Conservation (phyloP, 1,284 basidiomycete species). For the Caloboletus inedulis region DNA sequence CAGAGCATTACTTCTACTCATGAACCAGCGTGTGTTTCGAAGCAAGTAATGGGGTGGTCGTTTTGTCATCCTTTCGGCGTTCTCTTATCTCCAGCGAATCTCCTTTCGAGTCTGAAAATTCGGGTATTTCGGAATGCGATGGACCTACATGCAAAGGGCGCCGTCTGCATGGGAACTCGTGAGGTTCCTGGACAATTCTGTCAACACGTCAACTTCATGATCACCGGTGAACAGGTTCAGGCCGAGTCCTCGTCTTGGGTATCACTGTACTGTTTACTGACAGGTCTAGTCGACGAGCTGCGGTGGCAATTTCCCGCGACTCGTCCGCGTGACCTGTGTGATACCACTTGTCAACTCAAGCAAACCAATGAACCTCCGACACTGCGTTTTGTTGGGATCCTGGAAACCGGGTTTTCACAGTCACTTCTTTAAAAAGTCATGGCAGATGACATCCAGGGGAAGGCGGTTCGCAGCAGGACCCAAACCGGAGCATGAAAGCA, state of each 20-base stretch:
- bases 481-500: background rate
- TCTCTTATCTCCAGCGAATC: constrained; percentile 16
- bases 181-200: background rate
- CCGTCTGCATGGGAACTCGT: constrained; percentile 1
- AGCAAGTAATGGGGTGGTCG: background rate
- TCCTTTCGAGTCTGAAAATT: constrained; percentile 6
- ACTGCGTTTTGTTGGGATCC: background rate
- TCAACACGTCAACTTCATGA: background rate
- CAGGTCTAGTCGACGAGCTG: background rate
- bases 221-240: background rate
- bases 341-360: background rate
- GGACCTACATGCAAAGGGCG: background rate
- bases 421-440: constrained; percentile 6
- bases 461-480: background rate
- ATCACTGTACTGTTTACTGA: background rate
- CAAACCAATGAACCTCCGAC: constrained; percentile 1
- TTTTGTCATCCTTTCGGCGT: background rate
- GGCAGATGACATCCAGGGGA: background rate
- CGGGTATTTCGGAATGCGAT: background rate
- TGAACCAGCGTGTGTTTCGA: background rate
- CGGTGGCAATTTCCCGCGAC: background rate
- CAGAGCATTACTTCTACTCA: background rate
- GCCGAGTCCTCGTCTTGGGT: background rate
- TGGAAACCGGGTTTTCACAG: background rate
- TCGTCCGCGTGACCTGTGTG: background rate